These are phyloP conservation scores for Eutrema yunnanense DNA, from an alignment of 345 rosid genomes.

Conservation along the genomic window DNA sequence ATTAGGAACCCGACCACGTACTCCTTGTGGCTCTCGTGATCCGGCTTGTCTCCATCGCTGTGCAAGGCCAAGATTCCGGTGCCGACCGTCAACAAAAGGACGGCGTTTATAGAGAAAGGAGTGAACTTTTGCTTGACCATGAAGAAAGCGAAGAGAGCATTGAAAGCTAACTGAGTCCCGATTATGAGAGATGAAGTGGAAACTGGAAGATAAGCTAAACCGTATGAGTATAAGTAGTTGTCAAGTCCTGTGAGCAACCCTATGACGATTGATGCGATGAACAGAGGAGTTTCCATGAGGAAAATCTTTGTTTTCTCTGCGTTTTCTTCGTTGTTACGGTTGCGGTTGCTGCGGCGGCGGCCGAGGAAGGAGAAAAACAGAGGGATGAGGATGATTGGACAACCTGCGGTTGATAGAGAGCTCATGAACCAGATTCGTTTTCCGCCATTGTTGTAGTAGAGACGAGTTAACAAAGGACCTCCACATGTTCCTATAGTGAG, in stretches of 20 bases:
- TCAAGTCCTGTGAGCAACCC: slow-evolving; percentile 58
- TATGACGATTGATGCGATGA: slow-evolving; percentile 38
- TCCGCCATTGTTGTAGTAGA: slow-evolving; percentile 67
- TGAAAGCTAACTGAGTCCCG: slow-evolving; percentile 60
- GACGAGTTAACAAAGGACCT: slow-evolving; percentile 64
- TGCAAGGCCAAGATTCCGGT: slow-evolving; percentile 48
- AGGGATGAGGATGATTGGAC: slow-evolving; percentile 44
- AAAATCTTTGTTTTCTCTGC: slow-evolving; percentile 15
- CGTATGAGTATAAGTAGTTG: slow-evolving; percentile 63
- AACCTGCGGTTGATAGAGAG: slow-evolving; percentile 54
- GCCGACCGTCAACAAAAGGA: slow-evolving; percentile 47
- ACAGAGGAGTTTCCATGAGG: slow-evolving; percentile 34
- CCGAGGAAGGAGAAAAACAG: slow-evolving; percentile 30
- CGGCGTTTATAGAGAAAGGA: slow-evolving; percentile 48
- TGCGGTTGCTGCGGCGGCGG: slow-evolving; percentile 24
- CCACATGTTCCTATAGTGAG: slow-evolving; percentile 54
- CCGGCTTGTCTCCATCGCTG: slow-evolving; percentile 44
- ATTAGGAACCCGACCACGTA: slow-evolving; percentile 50
- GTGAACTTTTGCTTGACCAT: slow-evolving; percentile 74
- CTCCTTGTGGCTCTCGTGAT: slow-evolving; percentile 33
- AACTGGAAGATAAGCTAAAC: slow-evolving; percentile 60
- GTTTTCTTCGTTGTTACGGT: background rate
- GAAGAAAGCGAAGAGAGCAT: slow-evolving; percentile 59
- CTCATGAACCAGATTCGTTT: slow-evolving; percentile 63
- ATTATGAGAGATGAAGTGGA: slow-evolving; percentile 63